A percentile compares a stretch with the other conserved stretches of the same genome.
phyloP scores from a whole-genome alignment of 305 asterid genomes.

The Solanum hybrid region DNA sequence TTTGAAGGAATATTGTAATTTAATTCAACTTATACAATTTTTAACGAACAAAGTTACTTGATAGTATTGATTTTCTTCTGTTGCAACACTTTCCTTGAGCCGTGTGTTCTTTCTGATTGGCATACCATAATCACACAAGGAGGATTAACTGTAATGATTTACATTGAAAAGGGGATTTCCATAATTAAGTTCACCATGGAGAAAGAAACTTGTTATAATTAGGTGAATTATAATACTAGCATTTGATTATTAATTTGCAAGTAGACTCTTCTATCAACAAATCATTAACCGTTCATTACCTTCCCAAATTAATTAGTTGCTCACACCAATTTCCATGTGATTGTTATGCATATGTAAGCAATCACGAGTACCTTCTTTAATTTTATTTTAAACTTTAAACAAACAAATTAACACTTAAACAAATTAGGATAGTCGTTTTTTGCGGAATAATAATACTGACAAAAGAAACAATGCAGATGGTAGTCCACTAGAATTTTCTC shows the following conservation, averaged over 20 bases:
- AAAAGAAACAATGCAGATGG: background rate
- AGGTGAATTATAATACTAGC: background rate
- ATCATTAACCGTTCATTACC: background rate
- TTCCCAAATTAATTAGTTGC: background rate
- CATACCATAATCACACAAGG: background rate
- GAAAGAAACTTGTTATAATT: background rate
- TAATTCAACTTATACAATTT: background rate
- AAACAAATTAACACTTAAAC: background rate
- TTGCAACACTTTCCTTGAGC: background rate
- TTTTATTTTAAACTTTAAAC: background rate
- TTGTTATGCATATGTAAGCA: background rate
- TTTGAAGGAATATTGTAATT: background rate
- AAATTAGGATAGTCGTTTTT: background rate
- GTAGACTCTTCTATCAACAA: background rate
- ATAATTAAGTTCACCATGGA: background rate
- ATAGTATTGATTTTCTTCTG: background rate
- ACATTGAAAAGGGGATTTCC: background rate
- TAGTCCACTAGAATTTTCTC: background rate
- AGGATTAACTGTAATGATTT: background rate
- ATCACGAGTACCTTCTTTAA: background rate
- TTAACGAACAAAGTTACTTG: background rate
- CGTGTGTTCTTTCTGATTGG: background rate
- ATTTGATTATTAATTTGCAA: background rate
- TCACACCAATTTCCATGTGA: background rate
- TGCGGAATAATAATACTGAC: background rate